Base-by-base conservation (phyloP, 192 early-diverging fungal genomes). In the Chytriomyces sp. region DNA sequence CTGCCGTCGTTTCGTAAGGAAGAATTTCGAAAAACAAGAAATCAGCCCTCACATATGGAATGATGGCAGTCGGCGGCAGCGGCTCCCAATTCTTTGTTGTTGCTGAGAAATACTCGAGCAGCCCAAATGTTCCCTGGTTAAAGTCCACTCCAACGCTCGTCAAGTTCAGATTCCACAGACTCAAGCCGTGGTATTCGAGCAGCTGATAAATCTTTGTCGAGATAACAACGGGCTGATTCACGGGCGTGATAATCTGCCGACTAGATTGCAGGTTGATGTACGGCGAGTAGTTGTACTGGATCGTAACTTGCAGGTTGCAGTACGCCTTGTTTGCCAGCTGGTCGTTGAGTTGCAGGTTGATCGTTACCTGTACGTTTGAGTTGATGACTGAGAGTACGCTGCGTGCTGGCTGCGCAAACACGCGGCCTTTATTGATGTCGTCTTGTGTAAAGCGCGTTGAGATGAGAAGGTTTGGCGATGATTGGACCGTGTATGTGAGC, bases 91-190 rank as follows among this genome's bases (percentile, higher is more conserved):
- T 49, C 18, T 66, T 64, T 50, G 76, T 9, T 24, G 24, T 28
- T 1, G 46, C 13, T 5, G 35, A 46, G 45, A 46, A 79, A 59
- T 43, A 47, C 44, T 79, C 78, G 47, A 79, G 46, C 44, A 50
- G 28, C 7, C 77, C 78, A 59, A 18, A 43, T 1, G 44, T 53
- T 67, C 71, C 70, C 47, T 78, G 35, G 49, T 50, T 74, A 50
- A 67, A 70, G n/a, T 11, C 48, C 28, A 46, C 20, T 46, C 59
- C 64, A 46, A 44, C 26, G 64, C 13, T 59, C 45, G 70, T 74
- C 48, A 72, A 5, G 28, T 79, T 49, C 18, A 74, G 7, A 74
- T 79, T 79, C 78, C 78, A 79, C 7, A 26, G 50, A 46, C 67
- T 70, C 24, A 79, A 53, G 3, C 64, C 62, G 61, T 79, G 78